phyloP scores from a whole-genome alignment of 768 basidiomycete genomes.

The Sporobolomyces roseus region DNA sequence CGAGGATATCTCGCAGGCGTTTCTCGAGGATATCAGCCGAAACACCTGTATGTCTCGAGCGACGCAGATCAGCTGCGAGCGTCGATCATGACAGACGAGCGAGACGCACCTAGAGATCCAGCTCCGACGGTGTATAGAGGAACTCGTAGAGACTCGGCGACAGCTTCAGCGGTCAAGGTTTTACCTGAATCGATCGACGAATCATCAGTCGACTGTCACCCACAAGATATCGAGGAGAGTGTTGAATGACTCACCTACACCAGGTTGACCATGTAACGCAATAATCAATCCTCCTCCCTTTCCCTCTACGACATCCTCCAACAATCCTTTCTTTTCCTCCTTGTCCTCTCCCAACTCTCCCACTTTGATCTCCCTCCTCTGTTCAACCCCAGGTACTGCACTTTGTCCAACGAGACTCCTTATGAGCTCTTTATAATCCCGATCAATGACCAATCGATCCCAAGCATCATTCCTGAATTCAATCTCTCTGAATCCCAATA shows the following conservation, averaged over 20 bases:
- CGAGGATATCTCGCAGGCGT: conserved; percentile 50
- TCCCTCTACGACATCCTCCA: conserved; percentile 59
- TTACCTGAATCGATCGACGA: conserved; percentile 88
- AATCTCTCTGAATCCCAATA: conserved; percentile 58
- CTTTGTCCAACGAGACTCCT: conserved; percentile 14
- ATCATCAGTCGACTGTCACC: conserved; percentile 74
- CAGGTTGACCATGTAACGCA: conserved; percentile 38
- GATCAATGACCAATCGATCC: conserved; percentile 57
- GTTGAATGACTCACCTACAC: neutral
- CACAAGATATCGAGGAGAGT: neutral
- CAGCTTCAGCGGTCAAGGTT: conserved; percentile 93
- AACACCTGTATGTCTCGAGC: conserved; percentile 53
- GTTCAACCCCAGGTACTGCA: conserved; percentile 47
- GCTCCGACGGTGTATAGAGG: conserved; percentile 24
- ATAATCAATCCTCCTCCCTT: conserved; percentile 64
- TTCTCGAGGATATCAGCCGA: conserved; percentile 53
- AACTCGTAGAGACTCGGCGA: conserved; percentile 93
- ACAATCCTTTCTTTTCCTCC: neutral
- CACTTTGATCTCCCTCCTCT: conserved; percentile 46
- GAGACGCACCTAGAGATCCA: conserved; percentile 45
- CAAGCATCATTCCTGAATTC: conserved; percentile 61
- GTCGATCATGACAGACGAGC: conserved; percentile 45
- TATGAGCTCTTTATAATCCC: conserved; percentile 8
- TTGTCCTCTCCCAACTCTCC: conserved; percentile 44
- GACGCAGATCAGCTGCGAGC: conserved; percentile 50